These are phyloP conservation scores for Claviceps monticola DNA, from an alignment of 2,329 filamentous ascomycete genomes.

Conservation along the genomic window DNA sequence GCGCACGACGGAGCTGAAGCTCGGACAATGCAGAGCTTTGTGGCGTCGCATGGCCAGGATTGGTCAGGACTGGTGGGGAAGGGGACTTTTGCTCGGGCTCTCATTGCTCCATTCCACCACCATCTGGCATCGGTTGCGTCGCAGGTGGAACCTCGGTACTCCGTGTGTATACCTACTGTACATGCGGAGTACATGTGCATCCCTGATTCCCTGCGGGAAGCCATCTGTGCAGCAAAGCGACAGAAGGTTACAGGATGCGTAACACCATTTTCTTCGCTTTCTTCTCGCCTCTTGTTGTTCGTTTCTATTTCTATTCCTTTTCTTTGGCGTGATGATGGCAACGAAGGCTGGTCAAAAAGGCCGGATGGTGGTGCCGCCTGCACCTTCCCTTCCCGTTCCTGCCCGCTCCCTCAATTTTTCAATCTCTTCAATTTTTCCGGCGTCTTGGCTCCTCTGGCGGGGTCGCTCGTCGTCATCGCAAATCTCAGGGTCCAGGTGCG, in stretches of 20 bases:
- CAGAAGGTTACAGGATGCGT: too few relatives aligned
- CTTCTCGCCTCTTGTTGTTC: background rate
- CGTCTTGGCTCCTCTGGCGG: background rate
- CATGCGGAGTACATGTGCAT: too few relatives aligned
- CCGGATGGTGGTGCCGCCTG: background rate
- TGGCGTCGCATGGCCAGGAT: background rate
- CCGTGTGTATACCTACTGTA: too few relatives aligned
- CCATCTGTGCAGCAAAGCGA: too few relatives aligned
- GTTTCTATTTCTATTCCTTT: background rate
- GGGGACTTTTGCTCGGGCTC: background rate
- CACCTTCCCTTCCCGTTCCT: background rate
- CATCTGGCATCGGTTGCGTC: background rate
- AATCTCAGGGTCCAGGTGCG: background rate
- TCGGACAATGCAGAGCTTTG: too few relatives aligned
- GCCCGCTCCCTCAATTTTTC: background rate
- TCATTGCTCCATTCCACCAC: background rate
- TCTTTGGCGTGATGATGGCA: too few relatives aligned
- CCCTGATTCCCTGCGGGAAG: too few relatives aligned
- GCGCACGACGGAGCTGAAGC: background rate
- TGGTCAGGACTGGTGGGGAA: background rate
- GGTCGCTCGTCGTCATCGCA: background rate
- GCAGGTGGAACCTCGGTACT: too few relatives aligned
- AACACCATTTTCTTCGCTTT: background rate
- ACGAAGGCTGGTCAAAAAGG: too few relatives aligned
- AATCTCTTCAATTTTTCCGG: background rate